Base-by-base conservation (phyloP, 768 basidiomycete genomes). In the Kwoniella heveanensis region DNA sequence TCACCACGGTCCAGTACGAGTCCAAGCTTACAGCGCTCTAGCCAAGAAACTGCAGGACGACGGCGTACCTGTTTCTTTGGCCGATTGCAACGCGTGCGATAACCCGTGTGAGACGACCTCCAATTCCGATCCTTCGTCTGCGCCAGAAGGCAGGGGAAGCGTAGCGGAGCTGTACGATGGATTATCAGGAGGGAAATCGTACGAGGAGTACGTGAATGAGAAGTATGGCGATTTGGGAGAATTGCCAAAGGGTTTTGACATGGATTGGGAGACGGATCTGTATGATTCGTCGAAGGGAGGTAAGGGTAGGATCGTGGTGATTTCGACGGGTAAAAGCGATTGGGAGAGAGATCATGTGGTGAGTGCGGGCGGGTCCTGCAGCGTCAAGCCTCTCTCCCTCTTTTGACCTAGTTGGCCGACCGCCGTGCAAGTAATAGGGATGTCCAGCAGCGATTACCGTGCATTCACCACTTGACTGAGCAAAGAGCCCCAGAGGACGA, bases 321-420 rank as follows among this genome's bases (percentile, higher is more conserved):
- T 97, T 57, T 93, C 91, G 1, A 95, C 92, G 0, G 92, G 92
- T 6, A 88, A 90, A 80, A 83, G 87, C 21, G 92, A 98, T 81
- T 97, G 94, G 94, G 85, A 86, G 39, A 83, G 83, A 46, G 88
- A 92, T 47, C 86, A 97, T 63, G 88, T 89, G 1, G 72, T 77
- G 57, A 48, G 72, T 62, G 39, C 19, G 13, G 32, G 32, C n/a
- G 32, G 32, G 13, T 44, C 39, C 10, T 44, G 39, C 32, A 32
- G 13, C 7, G 32, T 48, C 47, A n/a, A n/a, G n/a, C 19, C n/a
- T 6, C 47, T 19, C 47, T 48, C n/a, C 6, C 19, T 24, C 46
- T 47, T 19, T 32, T 32, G 7, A 32, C 32, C n/a, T n/a, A n/a
- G n/a, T n/a, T n/a, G n/a, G n/a, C n/a, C n/a, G n/a, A n/a, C n/a